A percentile compares a stretch with the other conserved stretches of the same genome.
These are phyloP conservation scores for Globisporangium alternatum DNA, from an alignment of 352 stramenopile species.

Conservation along the genomic window DNA sequence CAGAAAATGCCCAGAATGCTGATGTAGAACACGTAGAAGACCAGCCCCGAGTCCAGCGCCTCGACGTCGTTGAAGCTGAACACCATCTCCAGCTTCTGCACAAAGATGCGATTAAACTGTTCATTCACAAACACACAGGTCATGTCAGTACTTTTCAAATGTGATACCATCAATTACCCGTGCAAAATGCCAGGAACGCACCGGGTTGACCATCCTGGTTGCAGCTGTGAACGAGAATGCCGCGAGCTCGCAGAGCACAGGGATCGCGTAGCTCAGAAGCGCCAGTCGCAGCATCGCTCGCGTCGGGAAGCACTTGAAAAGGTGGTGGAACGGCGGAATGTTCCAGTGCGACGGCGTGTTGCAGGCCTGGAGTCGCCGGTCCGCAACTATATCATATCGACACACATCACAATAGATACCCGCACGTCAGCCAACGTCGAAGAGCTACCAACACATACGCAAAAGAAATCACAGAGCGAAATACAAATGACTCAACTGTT, in stretches of 20 bases:
- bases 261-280: slow-evolving; percentile 79
- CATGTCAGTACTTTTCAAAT: not conserved
- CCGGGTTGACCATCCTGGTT: slow-evolving; percentile 85
- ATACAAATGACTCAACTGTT: slow-evolving; percentile 37
- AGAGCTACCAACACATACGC: slow-evolving; percentile 13
- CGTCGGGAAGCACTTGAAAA: slow-evolving; percentile 82
- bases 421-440: not conserved
- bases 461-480: slow-evolving; percentile 11
- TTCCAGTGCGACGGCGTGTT: slow-evolving; percentile 84
- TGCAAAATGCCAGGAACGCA: slow-evolving; percentile 22
- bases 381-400: slow-evolving; percentile 41
- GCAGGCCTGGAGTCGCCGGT: slow-evolving; percentile 64
- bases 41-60: slow-evolving; percentile 76
- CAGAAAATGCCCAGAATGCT: slow-evolving; percentile 79
- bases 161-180: not conserved
- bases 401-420: slow-evolving; percentile 12
- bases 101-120: slow-evolving; percentile 84
- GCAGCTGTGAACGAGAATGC: slow-evolving; percentile 85
- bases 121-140: not conserved
- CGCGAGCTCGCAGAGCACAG: slow-evolving; percentile 76
- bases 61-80: slow-evolving; percentile 89
- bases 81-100: slow-evolving; percentile 82
- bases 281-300: slow-evolving; percentile 73
- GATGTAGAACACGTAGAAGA: slow-evolving; percentile 89
- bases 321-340: slow-evolving; percentile 72